phyloP scores from a whole-genome alignment of 345 rosid genomes.

The Bruguiera sexangula region DNA sequence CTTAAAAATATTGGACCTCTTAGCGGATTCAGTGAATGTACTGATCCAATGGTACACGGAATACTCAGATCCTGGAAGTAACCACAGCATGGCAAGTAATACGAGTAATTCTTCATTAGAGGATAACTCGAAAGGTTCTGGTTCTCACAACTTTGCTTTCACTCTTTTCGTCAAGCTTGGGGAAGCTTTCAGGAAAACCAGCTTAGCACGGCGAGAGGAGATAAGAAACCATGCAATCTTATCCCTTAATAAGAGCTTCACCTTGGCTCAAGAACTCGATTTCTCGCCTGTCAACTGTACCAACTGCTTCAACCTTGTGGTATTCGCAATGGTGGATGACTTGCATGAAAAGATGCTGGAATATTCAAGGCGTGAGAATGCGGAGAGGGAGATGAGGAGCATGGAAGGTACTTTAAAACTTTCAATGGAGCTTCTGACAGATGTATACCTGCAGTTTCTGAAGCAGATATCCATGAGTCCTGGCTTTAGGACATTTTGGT shows the following conservation, averaged over 20 bases:
- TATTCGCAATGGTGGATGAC: slow-evolving; percentile 75
- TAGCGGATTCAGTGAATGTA: slow-evolving; percentile 57
- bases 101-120: slow-evolving; percentile 58
- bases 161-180: slow-evolving; percentile 68
- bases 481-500: slow-evolving; percentile 80
- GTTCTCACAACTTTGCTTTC: slow-evolving; percentile 31
- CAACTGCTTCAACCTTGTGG: slow-evolving; percentile 50
- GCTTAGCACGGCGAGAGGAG: slow-evolving; percentile 79
- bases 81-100: slow-evolving; percentile 44
- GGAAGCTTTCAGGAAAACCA: slow-evolving; percentile 73
- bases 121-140: slow-evolving; percentile 37
- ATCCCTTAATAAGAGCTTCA: slow-evolving; percentile 53
- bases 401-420: slow-evolving; percentile 77
- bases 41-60: slow-evolving; percentile 58
- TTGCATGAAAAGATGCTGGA: slow-evolving; percentile 82
- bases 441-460: slow-evolving; percentile 48
- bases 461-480: slow-evolving; percentile 51
- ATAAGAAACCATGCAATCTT: slow-evolving; percentile 64
- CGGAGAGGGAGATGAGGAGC: slow-evolving; percentile 79
- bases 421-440: slow-evolving; percentile 61
- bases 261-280: slow-evolving; percentile 57
- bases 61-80: slow-evolving; percentile 37
- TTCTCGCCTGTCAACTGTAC: slow-evolving; percentile 57
- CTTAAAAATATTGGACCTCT: slow-evolving; percentile 58
- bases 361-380: slow-evolving; percentile 69